A percentile compares a stretch with the other conserved stretches of the same genome.
Conservation (phyloP, 2,329 filamentous ascomycete species). For the Fusarium miscanthi region DNA sequence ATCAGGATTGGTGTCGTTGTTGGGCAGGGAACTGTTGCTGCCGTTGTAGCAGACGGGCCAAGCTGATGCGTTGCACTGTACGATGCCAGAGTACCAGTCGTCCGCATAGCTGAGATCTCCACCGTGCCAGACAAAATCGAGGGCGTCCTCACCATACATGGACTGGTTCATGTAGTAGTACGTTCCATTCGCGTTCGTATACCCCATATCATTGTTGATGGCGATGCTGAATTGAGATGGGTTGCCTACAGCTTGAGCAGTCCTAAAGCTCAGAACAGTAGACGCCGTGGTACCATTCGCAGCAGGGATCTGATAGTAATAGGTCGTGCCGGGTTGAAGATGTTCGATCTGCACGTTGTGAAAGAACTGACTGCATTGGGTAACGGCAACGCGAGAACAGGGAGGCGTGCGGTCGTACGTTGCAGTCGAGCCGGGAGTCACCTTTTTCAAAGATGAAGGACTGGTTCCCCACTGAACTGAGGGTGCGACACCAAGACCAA, state of each 20-base stretch:
- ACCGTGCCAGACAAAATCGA: neutral
- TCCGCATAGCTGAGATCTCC: conserved; percentile 8
- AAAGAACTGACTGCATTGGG: conserved; percentile 1
- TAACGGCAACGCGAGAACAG: neutral
- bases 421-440: neutral
- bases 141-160: fast-evolving
- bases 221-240: neutral
- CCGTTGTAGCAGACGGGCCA: conserved; percentile 11
- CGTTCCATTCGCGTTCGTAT: neutral
- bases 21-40: neutral
- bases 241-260: neutral
- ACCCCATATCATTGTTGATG: neutral
- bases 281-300: neutral
- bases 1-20: neutral
- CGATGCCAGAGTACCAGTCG: conserved; percentile 2
- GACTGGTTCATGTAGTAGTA: neutral
- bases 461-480: fast-evolving
- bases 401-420: conserved; percentile 3
- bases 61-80: fast-evolving
- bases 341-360: neutral
- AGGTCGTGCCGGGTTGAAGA: neutral
- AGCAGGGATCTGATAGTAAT: neutral
- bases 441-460: fast-evolving
- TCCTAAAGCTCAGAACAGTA: neutral
- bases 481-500: neutral